Conservation (phyloP, 768 basidiomycete genomes). For the Russula sp. region DNA sequence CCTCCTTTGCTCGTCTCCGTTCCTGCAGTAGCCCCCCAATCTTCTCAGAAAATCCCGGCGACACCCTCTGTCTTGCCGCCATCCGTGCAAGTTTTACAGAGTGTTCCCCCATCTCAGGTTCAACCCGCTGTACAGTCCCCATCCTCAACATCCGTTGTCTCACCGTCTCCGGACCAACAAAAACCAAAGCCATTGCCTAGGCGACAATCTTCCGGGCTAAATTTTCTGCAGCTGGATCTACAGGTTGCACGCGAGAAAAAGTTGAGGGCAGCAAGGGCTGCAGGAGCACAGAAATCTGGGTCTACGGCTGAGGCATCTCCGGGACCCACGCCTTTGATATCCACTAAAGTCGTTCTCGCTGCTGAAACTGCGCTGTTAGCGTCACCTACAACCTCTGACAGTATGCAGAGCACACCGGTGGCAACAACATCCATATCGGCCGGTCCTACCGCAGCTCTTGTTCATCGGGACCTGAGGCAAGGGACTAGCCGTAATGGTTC, state of each 20-base stretch:
- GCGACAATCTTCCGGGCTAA: constrained; percentile 11
- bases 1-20: not conserved
- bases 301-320: not conserved
- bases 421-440: not conserved
- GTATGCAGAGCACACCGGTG: not conserved
- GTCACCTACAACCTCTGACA: not conserved
- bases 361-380: not conserved
- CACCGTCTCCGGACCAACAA: not conserved
- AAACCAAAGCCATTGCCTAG: not conserved
- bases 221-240: constrained; percentile 14
- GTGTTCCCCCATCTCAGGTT: not conserved
- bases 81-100: not conserved
- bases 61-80: not conserved
- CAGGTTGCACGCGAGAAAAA: constrained; percentile 12
- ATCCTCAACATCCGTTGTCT: not conserved
- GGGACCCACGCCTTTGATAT: not conserved
- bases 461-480: constrained; percentile 11
- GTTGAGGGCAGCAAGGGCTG: not conserved
- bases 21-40: not conserved
- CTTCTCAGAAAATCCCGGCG: not conserved
- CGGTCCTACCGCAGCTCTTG: not conserved
- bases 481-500: not conserved
- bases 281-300: not conserved
- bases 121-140: not conserved
- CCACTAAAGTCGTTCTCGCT: not conserved